Evolutionary conservation across 139 green algal species (phyloP).

Genomic region (Chlorella sp.): DNA sequence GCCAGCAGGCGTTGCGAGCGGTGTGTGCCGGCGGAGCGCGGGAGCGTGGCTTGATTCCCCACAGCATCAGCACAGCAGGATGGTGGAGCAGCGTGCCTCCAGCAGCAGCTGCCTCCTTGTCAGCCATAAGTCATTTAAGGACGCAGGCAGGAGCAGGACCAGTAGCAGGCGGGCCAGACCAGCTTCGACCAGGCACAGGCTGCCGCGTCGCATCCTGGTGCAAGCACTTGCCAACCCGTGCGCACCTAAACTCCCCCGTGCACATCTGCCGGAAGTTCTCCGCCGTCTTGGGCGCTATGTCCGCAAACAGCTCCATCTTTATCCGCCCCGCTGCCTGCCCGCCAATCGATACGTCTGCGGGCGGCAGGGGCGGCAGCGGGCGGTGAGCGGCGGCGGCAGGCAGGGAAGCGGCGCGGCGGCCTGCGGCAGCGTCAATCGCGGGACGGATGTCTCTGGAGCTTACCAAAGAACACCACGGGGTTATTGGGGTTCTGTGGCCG

Average conservation of each 20-base stretch:
- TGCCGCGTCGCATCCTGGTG: no score
- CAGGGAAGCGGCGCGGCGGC: not conserved
- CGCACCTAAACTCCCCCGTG: constrained; percentile 89
- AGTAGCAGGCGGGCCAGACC: no score
- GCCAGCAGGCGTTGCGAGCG: not conserved
- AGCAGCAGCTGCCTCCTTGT: no score
- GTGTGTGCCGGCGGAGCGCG: no score
- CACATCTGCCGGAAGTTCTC: constrained; percentile 96
- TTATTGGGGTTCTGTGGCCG: constrained; percentile 74
- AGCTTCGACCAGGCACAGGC: no score
- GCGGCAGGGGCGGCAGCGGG: not conserved
- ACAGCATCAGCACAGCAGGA: not conserved
- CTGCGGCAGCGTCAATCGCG: no score
- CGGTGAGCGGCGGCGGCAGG: not conserved
- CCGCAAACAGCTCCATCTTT: constrained; percentile 93
- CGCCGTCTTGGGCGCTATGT: constrained; percentile 84
- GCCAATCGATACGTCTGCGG: constrained; percentile 88
- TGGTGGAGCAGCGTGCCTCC: not conserved
- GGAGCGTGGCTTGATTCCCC: no score
- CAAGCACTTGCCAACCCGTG: no score
- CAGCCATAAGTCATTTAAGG: no score
- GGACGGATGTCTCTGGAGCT: not conserved
- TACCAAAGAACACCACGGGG: constrained; percentile 95
- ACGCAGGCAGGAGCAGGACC: no score
- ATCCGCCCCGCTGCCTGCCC: constrained; percentile 78